phyloP scores from a whole-genome alignment of 108 stramenopile genomes.

The Epithemia pelagica region DNA sequence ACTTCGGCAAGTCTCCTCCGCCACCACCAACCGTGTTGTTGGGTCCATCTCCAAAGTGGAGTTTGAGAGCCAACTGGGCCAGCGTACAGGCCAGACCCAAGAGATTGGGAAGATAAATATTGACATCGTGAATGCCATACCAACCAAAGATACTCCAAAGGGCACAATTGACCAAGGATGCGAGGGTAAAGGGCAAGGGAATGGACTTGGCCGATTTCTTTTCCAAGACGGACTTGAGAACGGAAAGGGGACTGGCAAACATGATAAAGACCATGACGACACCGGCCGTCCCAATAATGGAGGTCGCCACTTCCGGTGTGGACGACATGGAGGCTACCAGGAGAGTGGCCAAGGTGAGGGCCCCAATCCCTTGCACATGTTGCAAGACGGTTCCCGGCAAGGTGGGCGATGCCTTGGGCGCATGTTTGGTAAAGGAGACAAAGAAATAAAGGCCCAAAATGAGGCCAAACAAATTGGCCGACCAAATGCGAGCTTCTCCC shows the following conservation, averaged over 20 bases:
- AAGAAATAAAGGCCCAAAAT: slow-evolving; percentile 50
- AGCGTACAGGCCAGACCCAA: slow-evolving; percentile 60
- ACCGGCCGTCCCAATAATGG: slow-evolving; percentile 29
- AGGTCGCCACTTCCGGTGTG: slow-evolving; percentile 11
- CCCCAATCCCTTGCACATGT: slow-evolving; percentile 21
- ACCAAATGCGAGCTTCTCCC: slow-evolving; percentile 34
- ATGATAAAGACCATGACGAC: slow-evolving; percentile 54
- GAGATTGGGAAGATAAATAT: slow-evolving; percentile 69
- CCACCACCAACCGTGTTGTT: neutral
- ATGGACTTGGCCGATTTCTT: slow-evolving; percentile 66
- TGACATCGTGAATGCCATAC: slow-evolving; percentile 64
- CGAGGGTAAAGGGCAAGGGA: slow-evolving; percentile 78
- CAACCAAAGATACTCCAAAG: slow-evolving; percentile 59
- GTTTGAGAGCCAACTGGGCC: slow-evolving; percentile 57
- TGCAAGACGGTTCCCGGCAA: slow-evolving; percentile 33
- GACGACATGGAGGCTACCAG: slow-evolving; percentile 12
- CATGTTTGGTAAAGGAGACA: slow-evolving; percentile 16
- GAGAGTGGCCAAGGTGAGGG: slow-evolving; percentile 9
- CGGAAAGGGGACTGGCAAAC: slow-evolving; percentile 63
- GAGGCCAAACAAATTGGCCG: slow-evolving; percentile 46
- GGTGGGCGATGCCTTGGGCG: slow-evolving; percentile 26
- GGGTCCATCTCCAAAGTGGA: slow-evolving; percentile 41
- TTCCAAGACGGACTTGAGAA: slow-evolving; percentile 53
- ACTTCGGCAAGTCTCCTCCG: neutral
- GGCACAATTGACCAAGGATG: slow-evolving; percentile 60